These are phyloP conservation scores for Beauveria australis DNA, from an alignment of 2,329 filamentous ascomycete species.

Conservation along the genomic window DNA sequence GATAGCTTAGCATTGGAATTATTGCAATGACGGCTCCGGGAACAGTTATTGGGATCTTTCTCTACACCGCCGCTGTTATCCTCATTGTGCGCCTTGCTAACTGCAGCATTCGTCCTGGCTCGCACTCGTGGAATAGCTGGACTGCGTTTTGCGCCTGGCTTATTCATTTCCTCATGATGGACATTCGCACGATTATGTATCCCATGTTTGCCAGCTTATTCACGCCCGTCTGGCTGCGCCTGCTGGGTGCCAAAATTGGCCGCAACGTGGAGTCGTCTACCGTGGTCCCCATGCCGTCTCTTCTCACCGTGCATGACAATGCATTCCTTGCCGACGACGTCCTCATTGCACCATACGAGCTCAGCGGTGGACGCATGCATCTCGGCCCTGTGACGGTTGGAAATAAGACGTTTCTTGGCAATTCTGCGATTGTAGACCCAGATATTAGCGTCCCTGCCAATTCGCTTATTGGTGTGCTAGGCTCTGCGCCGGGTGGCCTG, in stretches of 20 bases:
- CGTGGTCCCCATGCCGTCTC: slow-evolving; percentile 14
- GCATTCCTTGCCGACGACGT: slow-evolving; percentile 18
- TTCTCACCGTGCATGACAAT: slow-evolving; percentile 14
- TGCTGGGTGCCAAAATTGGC: slow-evolving; percentile 15
- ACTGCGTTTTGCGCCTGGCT: slow-evolving; percentile 16
- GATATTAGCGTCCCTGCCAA: slow-evolving; percentile 13
- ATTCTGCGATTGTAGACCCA: slow-evolving; percentile 16
- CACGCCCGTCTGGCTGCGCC: slow-evolving; percentile 15
- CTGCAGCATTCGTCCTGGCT: slow-evolving; percentile 12
- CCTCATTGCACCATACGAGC: slow-evolving; percentile 14
- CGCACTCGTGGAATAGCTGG: slow-evolving; percentile 16
- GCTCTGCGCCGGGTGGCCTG: slow-evolving; percentile 10
- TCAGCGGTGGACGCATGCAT: slow-evolving; percentile 11
- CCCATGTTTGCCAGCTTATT: slow-evolving; percentile 17
- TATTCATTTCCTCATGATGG: slow-evolving; percentile 14
- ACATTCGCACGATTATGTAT: slow-evolving; percentile 11
- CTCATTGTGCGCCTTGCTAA: slow-evolving; percentile 11
- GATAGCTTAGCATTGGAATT: slow-evolving; percentile 3
- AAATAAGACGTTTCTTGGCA: slow-evolving; percentile 15
- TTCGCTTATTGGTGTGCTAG: slow-evolving; percentile 15
- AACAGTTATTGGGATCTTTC: slow-evolving; percentile 8
- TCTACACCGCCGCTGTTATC: slow-evolving; percentile 1
- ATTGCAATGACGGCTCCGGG: slow-evolving; percentile 12
- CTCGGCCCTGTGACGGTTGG: slow-evolving; percentile 13
- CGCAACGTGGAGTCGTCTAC: slow-evolving; percentile 16